These are phyloP conservation scores for Colletotrichum sp. DNA, from an alignment of 2,329 filamentous ascomycete species.

Conservation along the genomic window DNA sequence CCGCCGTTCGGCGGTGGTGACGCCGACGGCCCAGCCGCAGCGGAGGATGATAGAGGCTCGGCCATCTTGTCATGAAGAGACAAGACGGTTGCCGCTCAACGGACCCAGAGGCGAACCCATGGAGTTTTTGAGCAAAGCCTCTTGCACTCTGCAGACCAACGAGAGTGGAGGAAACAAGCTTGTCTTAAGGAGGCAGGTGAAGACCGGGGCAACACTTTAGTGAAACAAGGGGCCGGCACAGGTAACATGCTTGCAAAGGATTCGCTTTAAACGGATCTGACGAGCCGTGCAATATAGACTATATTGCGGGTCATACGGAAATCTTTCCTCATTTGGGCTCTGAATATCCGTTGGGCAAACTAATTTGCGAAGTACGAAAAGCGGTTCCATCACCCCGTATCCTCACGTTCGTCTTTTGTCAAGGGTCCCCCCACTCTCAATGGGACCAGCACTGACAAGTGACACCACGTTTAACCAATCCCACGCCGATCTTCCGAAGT, in stretches of 20 bases:
- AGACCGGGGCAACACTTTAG: neutral
- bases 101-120: neutral
- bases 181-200: neutral
- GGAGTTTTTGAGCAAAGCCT: neutral
- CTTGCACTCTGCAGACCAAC: neutral
- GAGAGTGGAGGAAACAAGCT: constrained; percentile 1
- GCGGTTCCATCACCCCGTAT: neutral
- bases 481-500: neutral
- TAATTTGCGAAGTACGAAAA: neutral
- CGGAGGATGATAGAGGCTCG: neutral
- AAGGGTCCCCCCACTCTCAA: neutral
- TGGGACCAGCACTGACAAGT: neutral
- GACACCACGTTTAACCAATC: neutral
- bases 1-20: neutral
- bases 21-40: neutral
- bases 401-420: neutral
- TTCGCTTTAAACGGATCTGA: neutral
- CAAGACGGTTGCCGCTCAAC: neutral
- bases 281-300: neutral
- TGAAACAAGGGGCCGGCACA: neutral
- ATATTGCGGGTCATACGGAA: neutral
- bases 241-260: neutral
- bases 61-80: neutral
- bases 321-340: neutral
- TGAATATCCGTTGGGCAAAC: neutral